Base-by-base conservation (phyloP, 352 stramenopile species). In the Pythium phragmiticola region DNA sequence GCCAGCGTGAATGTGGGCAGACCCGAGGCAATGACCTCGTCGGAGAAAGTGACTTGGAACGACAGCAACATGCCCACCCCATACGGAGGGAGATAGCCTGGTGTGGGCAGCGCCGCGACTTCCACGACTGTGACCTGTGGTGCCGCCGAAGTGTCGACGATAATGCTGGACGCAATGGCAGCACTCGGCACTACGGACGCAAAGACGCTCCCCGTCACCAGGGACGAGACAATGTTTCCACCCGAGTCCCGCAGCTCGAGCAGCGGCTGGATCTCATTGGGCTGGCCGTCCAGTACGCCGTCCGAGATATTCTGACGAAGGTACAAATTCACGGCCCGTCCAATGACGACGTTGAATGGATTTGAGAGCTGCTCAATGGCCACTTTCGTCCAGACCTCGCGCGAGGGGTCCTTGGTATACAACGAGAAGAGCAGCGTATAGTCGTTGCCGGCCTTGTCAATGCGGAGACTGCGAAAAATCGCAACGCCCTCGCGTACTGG, bases 11-110 rank as follows among this genome's bases (percentile, higher is more conserved):
- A 65, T 46, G 65, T 82, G 2, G 87, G 81, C 17, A 77, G 61
- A 7, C 87, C 87, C 28, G 68, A 73, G 4, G 76, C 80, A 21
- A 76, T 67, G 4, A 95, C 82, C 57, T 95, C 84, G 39, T 94
- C 84, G 1, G 85, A 92, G 63, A 94, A 95, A 14, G 72, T 83
- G 3, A 95, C 73, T 69, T 86, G 70, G 43, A 95, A 59, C 5
- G 61, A 74, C 0, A 95, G 60, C 0, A 71, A 72, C 30, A 84
- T 79, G 0, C 87, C 87, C 7, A 89, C 82, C 13, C 85, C 84
- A 28, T 84, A 93, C 16, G 87, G 80, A 62, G 76, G 72, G 5
- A 70, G 64, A 43, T 75, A 89, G 4, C 69, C 49, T 4, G 73
- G 51, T 3, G 68, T 89, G 2, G 72, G 57, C 1, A 89, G 28